phyloP scores from a whole-genome alignment of 2,329 filamentous ascomycete species.

The Colletotrichum kahawae region DNA sequence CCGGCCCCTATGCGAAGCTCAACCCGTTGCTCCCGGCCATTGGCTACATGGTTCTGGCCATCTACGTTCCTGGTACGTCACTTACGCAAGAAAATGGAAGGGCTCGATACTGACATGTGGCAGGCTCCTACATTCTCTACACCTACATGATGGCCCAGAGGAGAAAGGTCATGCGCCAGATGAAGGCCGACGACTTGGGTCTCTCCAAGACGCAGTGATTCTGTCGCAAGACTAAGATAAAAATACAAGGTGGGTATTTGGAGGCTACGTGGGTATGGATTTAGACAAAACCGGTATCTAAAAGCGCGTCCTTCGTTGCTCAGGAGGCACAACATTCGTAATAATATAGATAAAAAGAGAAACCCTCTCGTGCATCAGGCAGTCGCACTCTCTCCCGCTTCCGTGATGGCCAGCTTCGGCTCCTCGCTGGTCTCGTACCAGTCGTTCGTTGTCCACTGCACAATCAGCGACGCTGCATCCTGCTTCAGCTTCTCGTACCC shows the following conservation, averaged over 20 bases:
- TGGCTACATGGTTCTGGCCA: slow-evolving; percentile 68
- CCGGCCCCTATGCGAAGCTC: slow-evolving; percentile 59
- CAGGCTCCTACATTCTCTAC: slow-evolving; percentile 81
- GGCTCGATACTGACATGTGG: not conserved
- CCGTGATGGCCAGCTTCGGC: slow-evolving; percentile 27
- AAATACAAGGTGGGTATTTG: not conserved
- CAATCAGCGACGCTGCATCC: slow-evolving; percentile 68
- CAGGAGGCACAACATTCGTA: not conserved
- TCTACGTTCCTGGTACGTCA: slow-evolving; percentile 80
- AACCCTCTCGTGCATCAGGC: not conserved
- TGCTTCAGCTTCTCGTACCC: slow-evolving; percentile 72
- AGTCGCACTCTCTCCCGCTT: slow-evolving; percentile 12
- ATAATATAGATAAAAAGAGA: not conserved
- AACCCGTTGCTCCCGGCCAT: slow-evolving; percentile 58
- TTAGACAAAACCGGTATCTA: slow-evolving; percentile 9
- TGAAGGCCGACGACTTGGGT: slow-evolving; percentile 48
- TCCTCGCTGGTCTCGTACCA: slow-evolving; percentile 68
- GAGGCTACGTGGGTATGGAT: slow-evolving; percentile 10
- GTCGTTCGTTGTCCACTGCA: slow-evolving; percentile 66
- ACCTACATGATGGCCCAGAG: slow-evolving; percentile 95
- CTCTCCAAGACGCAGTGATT: slow-evolving; percentile 12
- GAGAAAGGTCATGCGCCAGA: slow-evolving; percentile 74
- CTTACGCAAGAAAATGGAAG: not conserved
- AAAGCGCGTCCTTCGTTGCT: not conserved
- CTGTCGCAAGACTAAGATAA: not conserved